These are phyloP conservation scores for Aspergillus sp. DNA, from an alignment of 2,329 filamentous ascomycete genomes.

Conservation along the genomic window DNA sequence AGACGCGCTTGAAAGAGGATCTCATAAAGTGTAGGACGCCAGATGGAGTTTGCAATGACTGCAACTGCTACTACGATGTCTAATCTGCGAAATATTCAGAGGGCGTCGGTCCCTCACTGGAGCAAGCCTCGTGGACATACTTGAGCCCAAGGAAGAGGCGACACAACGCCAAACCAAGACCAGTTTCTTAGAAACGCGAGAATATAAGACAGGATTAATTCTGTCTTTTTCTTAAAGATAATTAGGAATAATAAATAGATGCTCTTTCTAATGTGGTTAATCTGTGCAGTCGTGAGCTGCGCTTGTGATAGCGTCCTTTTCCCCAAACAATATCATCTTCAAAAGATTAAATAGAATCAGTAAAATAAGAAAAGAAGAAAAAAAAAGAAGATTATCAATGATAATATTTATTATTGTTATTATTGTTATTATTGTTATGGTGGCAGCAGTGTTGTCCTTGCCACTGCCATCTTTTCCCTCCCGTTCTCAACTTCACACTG, in stretches of 20 bases:
- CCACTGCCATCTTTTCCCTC: constrained; percentile 3
- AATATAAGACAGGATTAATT: too few relatives aligned
- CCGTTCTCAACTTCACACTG: constrained; percentile 1
- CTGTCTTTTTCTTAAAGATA: too few relatives aligned
- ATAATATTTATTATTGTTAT: background rate
- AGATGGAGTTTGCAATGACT: too few relatives aligned
- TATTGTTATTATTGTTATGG: background rate
- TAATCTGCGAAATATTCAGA: too few relatives aligned
- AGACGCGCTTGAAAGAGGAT: too few relatives aligned
- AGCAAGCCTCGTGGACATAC: too few relatives aligned
- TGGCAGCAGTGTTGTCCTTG: background rate
- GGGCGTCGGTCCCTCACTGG: too few relatives aligned
- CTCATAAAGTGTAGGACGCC: too few relatives aligned
- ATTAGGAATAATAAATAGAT: background rate
- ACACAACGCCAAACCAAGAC: background rate
- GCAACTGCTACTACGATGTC: too few relatives aligned
- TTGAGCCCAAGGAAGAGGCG: too few relatives aligned
- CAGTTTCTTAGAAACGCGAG: background rate
- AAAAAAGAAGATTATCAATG: background rate
- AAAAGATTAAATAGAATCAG: background rate
- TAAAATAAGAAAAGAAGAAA: background rate
- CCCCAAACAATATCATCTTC: too few relatives aligned
- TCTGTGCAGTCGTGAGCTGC: background rate
- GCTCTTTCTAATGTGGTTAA: background rate
- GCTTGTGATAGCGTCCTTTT: too few relatives aligned